Percentiles rank a stretch among this genome's conserved stretches.
Conservation (phyloP, 345 rosid genomes). For the Melaleuca quinquenervia region DNA sequence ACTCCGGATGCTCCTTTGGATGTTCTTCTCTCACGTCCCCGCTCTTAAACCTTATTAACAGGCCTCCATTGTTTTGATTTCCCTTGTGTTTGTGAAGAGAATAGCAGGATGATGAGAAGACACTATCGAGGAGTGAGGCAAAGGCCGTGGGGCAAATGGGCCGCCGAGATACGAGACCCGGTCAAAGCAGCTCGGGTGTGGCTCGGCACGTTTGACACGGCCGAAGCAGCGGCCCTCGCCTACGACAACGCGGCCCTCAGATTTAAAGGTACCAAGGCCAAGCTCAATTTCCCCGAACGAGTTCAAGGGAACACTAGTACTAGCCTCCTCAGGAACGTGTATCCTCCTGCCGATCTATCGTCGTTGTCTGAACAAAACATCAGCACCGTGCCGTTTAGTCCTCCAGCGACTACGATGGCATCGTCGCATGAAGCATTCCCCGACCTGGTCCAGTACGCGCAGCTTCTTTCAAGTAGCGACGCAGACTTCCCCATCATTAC, state of each 20-base stretch:
- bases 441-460: constrained; percentile 60
- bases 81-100: constrained; percentile 22
- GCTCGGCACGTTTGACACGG: constrained; percentile 87
- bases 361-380: not conserved
- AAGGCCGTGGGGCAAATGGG: constrained; percentile 99
- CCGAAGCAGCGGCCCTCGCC: constrained; percentile 87
- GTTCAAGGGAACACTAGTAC: constrained; percentile 32
- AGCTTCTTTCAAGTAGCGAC: constrained; percentile 53
- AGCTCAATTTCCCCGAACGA: constrained; percentile 78
- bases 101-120: constrained; percentile 22
- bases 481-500: constrained; percentile 37
- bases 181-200: constrained; percentile 68
- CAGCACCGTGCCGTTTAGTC: not conserved
- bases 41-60: not conserved
- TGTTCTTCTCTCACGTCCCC: not conserved
- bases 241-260: constrained; percentile 81
- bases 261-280: constrained; percentile 86
- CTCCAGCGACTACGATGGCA: constrained; percentile 10
- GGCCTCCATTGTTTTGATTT: not conserved
- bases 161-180: constrained; percentile 89
- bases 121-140: constrained; percentile 94
- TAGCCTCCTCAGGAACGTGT: not conserved
- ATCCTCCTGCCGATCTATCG: not conserved
- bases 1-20: not conserved
- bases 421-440: constrained; percentile 31